Base-by-base conservation (phyloP, 2,329 filamentous ascomycete species). In the Fusarium guadeloupense region DNA sequence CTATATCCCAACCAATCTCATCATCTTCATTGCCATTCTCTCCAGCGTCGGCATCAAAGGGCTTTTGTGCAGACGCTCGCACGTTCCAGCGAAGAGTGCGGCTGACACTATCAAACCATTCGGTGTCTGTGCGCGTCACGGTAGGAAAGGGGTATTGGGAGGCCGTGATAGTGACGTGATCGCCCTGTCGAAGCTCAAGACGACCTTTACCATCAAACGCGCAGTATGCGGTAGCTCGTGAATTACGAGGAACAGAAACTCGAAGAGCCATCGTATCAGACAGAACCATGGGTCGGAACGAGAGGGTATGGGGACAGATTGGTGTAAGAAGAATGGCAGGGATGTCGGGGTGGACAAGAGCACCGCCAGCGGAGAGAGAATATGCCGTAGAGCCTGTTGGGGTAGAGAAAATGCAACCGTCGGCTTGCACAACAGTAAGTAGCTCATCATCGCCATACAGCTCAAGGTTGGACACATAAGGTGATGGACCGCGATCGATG, bases 61-160 rank as follows among this genome's bases (percentile, higher is more conserved):
- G 91, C 76, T 97, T 98, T 76, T 99, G 95, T 49, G 89, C 89
- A 6, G 94, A 93, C 5, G 93, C 93, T 39, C 95, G 85, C 21
- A 91, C 94, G 77, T 99, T 99, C 95, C 95, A 99, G 61, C 93
- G 85, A 55, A 99, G 82, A 4, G 94, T 97, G 58, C 94, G 87
- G 47, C 91, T 92, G 42, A 99, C 92, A 71, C 92, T 96, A 75
- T 97, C 91, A 73, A 99, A 97, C 95, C 95, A 99, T 75, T 99
- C 95, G 1, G 89, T 91, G 59, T 89, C 89, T 62, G 90, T 92
- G 63, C 92, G 90, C 54, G 96, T 92, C 37, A 99, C 94, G 1
- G 95, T 98, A 4, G 95, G 95, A 80, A 99, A 98, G 1, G 95
- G 95, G 71, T 97, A 99, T 74, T 96, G 93, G 25, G 91, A 96